Base-by-base conservation (phyloP, 805 yeast species). In the Candida insectalens region DNA sequence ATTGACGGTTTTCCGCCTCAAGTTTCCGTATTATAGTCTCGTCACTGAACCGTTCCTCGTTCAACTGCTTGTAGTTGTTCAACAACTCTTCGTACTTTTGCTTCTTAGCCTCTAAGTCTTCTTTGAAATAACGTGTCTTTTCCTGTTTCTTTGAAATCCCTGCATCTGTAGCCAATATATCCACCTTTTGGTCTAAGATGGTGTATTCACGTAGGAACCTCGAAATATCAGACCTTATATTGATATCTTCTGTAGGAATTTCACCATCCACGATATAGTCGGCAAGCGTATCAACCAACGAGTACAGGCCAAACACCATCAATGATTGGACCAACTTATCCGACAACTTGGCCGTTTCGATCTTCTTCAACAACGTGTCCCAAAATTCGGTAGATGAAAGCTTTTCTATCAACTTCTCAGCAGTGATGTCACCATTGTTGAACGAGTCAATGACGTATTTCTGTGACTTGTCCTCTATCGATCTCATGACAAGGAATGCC, bases 51-150 rank as follows among this genome's bases (percentile, higher is more conserved):
- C 46, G 46, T 28, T 57, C 61, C 34, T 54, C 60, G 36, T 53
- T 55, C 32, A 55, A 32, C 37, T 56, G 60, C 31, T 53, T 50
- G 36, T 53, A 54, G 34, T 52, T 56, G 30, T 47, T 46, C 15
- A 51, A 37, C n/a, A 56, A 40, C 19, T 56, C 56, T 9, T 43
- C 46, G 33, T 55, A 55, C 20, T 35, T 42, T 2, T 20, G 25
- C 8, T 33, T 44, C 35, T 47, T 48, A 9, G 28, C 21, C 17
- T 31, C 33, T 18, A 41, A 32, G 27, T 48, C 50, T 25, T 34
- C 34, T 8, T 29, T 31, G 17, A 47, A 32, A 12, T 28, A 40
- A 14, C 38, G 33, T 7, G 21, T 25, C 14, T 45, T 46, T 15
- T 25, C 21, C 16, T 36, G 39, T 26, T 42, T 45, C 18, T 36